phyloP scores from a whole-genome alignment of 306 rosid species.

The Mucuna pruriens region DNA sequence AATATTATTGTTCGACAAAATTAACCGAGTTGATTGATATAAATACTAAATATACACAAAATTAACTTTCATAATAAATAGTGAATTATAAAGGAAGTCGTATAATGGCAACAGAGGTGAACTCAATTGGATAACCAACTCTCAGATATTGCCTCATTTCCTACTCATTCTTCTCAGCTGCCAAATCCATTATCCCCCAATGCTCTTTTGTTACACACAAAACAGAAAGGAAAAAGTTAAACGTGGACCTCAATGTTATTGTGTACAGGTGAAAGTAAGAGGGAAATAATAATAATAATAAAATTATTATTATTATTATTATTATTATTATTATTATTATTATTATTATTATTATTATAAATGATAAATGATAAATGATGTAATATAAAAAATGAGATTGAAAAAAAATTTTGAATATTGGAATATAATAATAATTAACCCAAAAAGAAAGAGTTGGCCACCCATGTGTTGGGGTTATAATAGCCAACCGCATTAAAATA shows the following conservation, averaged over 20 bases:
- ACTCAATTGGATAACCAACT: slow-evolving; percentile 7
- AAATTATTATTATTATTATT: too few species aligned
- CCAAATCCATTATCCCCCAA: too few species aligned
- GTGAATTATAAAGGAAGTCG: not conserved
- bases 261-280: too few species aligned
- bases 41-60: not conserved
- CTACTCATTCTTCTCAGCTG: not conserved
- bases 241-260: too few species aligned
- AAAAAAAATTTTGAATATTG: too few species aligned
- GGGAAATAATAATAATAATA: too few species aligned
- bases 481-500: not conserved
- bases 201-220: not conserved
- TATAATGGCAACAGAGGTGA: not conserved
- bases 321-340: too few species aligned
- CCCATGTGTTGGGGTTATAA: not conserved
- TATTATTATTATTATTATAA: too few species aligned
- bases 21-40: not conserved
- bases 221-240: too few species aligned
- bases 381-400: too few species aligned
- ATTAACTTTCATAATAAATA: not conserved
- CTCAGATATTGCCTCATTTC: not conserved
- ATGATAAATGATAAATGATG: too few species aligned
- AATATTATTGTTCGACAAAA: not conserved
- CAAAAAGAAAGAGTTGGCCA: slow-evolving; percentile 24
- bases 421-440: too few species aligned